These are phyloP conservation scores for Allium fistulosum DNA, from an alignment of 106 monocot species.

Conservation along the genomic window DNA sequence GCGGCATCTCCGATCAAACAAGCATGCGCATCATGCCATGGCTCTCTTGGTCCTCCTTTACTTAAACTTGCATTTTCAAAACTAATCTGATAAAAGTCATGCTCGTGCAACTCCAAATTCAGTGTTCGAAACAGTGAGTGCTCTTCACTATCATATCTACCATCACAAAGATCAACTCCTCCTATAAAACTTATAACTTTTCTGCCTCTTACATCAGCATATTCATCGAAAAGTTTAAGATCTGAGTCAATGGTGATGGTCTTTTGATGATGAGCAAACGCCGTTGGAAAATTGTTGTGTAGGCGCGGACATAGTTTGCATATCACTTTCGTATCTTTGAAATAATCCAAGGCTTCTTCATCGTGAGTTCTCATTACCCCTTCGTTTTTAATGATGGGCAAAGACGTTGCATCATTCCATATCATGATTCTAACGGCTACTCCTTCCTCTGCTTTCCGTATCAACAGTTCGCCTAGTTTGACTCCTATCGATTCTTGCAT, in stretches of 20 bases:
- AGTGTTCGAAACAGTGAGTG: constrained; percentile 51
- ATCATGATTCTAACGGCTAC: too few species aligned
- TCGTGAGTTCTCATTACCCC: constrained; percentile 51
- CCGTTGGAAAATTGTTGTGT: constrained; percentile 20
- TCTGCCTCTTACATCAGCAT: constrained; percentile 4
- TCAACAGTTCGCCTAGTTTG: constrained; percentile 35
- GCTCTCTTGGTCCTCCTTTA: constrained; percentile 37
- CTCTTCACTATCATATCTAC: constrained; percentile 46
- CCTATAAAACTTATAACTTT: constrained; percentile 52
- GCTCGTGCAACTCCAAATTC: constrained; percentile 6
- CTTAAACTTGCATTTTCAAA: constrained; percentile 15
- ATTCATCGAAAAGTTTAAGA: neutral
- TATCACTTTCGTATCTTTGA: too few species aligned
- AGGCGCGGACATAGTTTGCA: neutral
- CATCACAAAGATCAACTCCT: constrained; percentile 52
- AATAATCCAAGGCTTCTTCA: too few species aligned
- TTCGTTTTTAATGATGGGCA: constrained; percentile 21
- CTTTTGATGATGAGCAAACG: constrained; percentile 67
- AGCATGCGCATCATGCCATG: constrained; percentile 53
- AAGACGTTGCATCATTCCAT: constrained; percentile 46
- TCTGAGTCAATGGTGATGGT: constrained; percentile 32
- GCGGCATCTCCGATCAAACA: constrained; percentile 30
- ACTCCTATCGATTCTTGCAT: constrained; percentile 17
- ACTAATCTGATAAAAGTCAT: constrained; percentile 43
- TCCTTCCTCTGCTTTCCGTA: constrained; percentile 47